Evolutionary conservation across 2,329 filamentous ascomycete genomes (phyloP).

Genomic region (Beauveria sp.): DNA sequence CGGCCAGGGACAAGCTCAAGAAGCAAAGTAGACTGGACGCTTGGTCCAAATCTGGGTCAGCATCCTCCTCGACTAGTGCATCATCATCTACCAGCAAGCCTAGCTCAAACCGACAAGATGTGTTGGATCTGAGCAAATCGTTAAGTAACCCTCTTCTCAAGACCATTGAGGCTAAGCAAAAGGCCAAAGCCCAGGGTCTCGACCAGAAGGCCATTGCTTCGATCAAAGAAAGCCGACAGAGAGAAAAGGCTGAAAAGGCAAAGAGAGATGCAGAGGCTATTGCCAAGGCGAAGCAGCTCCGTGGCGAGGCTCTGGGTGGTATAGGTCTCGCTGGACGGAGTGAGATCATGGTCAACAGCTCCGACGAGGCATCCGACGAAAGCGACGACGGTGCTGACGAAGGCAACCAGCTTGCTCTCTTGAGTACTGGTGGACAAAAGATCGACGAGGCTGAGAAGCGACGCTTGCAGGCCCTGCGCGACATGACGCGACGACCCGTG

Average conservation of each 20-base stretch:
- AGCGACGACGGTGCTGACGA: constrained; percentile 62
- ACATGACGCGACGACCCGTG: constrained; percentile 61
- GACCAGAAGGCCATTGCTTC: constrained; percentile 32
- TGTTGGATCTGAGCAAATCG: constrained; percentile 38
- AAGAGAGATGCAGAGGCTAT: constrained; percentile 65
- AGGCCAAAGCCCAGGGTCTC: constrained; percentile 20
- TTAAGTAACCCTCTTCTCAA: constrained; percentile 42
- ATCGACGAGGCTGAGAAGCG: constrained; percentile 40
- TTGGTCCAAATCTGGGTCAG: constrained; percentile 47
- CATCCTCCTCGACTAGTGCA: constrained; percentile 16
- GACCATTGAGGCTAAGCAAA: constrained; percentile 30
- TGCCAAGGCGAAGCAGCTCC: constrained; percentile 52
- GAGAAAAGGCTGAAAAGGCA: constrained; percentile 66
- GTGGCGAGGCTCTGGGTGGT: constrained; percentile 39
- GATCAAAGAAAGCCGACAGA: constrained; percentile 64
- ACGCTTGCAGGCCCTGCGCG: constrained; percentile 40
- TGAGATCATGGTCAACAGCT: constrained; percentile 85
- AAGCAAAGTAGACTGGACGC: constrained; percentile 55
- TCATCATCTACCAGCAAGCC: constrained; percentile 19
- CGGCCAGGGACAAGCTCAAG: constrained; percentile 32
- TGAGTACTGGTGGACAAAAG: constrained; percentile 42
- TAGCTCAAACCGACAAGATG: constrained; percentile 37
- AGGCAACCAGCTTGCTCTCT: constrained; percentile 34
- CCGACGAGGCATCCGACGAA: constrained; percentile 65
- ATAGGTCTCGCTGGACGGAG: constrained; percentile 60